Percentiles rank a stretch among this genome's conserved stretches.
Evolutionary conservation across 225 moss, liverwort and hornwort species (phyloP).

Genomic region (Polytrichum formosum): DNA sequence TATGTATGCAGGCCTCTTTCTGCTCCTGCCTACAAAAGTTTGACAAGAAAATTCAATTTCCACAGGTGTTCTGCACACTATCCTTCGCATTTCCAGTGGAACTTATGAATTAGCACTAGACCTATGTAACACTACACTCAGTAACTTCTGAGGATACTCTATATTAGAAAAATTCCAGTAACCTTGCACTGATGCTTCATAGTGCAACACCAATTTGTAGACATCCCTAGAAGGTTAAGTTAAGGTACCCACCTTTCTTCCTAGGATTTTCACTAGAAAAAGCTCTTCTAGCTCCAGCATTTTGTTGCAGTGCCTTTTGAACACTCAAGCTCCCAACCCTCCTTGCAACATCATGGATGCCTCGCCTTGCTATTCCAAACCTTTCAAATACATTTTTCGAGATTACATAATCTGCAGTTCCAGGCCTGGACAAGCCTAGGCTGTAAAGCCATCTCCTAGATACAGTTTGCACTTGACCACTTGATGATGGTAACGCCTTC

Average conservation of each 20-base stretch:
- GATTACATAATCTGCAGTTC: conserved; percentile 33
- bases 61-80: too few species aligned
- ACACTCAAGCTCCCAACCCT: conserved; percentile 44
- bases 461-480: conserved; percentile 34
- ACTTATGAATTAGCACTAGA: too few species aligned
- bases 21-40: too few species aligned
- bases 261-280: conserved; percentile 79
- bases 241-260: conserved; percentile 58
- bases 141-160: too few species aligned
- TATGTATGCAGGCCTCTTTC: too few species aligned
- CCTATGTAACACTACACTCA: too few species aligned
- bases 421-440: conserved; percentile 48
- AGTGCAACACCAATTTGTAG: too few species aligned
- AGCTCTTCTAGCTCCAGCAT: conserved; percentile 46
- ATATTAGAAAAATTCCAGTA: too few species aligned
- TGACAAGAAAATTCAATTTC: too few species aligned
- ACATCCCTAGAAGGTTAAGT: too few species aligned
- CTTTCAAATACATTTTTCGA: conserved; percentile 43
- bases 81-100: too few species aligned
- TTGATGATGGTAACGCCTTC: conserved; percentile 24
- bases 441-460: conserved; percentile 49
- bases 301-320: conserved; percentile 47
- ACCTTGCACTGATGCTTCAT: too few species aligned
- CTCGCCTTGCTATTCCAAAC: conserved; percentile 51
- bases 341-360: conserved; percentile 47